These are phyloP conservation scores for Acacia melanoxylon DNA, from an alignment of 306 rosid species.

Conservation along the genomic window DNA sequence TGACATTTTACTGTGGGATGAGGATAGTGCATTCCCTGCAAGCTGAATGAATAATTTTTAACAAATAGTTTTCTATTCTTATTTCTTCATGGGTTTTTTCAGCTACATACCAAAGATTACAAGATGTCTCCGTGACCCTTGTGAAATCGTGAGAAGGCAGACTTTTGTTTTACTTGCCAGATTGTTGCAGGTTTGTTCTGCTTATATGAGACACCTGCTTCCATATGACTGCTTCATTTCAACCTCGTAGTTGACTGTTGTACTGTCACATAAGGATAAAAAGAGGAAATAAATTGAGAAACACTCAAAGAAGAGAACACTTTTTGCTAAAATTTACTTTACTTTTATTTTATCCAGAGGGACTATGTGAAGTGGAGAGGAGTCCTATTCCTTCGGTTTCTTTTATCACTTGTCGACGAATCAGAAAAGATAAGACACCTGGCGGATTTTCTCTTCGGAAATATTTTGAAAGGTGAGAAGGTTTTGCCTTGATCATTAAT, in stretches of 20 bases:
- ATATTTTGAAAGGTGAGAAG: constrained; percentile 78
- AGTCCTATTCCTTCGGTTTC: constrained; percentile 91
- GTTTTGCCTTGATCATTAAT: constrained; percentile 22
- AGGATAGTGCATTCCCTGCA: constrained; percentile 6
- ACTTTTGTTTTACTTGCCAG: constrained; percentile 88
- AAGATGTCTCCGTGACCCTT: constrained; percentile 86
- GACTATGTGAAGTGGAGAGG: constrained; percentile 99
- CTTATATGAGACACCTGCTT: constrained; percentile 12
- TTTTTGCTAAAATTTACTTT: constrained; percentile 13
- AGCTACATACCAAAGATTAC: constrained; percentile 88
- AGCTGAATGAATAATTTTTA: constrained; percentile 11
- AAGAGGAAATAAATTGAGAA: background rate
- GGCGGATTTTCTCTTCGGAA: constrained; percentile 79
- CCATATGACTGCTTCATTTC: constrained; percentile 21
- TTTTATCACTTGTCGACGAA: constrained; percentile 90
- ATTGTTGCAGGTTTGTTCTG: constrained; percentile 73
- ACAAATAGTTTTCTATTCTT: constrained; percentile 29
- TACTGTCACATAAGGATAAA: background rate
- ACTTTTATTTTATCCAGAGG: constrained; percentile 48
- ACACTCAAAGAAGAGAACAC: background rate
- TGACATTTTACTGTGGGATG: background rate
- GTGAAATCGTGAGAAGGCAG: constrained; percentile 96
- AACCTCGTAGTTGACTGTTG: background rate
- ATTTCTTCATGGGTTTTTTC: constrained; percentile 50
- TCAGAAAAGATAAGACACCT: constrained; percentile 84